Conservation (phyloP, 2,329 filamentous ascomycete species). For the Verticillium nubilum region DNA sequence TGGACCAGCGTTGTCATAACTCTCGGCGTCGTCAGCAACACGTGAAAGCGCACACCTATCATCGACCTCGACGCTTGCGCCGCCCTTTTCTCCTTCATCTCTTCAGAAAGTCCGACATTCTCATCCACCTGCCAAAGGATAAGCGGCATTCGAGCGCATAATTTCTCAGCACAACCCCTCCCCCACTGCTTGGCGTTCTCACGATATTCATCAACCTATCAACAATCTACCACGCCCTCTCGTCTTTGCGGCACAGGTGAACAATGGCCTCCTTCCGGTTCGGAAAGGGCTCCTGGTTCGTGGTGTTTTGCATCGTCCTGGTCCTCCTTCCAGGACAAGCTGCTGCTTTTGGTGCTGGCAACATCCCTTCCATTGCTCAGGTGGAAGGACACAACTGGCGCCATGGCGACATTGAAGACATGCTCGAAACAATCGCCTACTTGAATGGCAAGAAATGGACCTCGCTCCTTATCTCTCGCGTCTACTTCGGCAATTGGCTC, state of each 20-base stretch:
- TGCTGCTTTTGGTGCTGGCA: slow-evolving; percentile 63
- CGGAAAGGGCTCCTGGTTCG: slow-evolving; percentile 43
- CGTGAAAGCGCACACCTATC: background rate
- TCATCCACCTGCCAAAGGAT: background rate
- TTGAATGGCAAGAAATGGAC: slow-evolving; percentile 82
- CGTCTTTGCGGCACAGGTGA: background rate
- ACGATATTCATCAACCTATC: background rate
- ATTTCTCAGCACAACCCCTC: background rate
- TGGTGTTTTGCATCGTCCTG: slow-evolving; percentile 47
- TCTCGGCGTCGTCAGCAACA: background rate
- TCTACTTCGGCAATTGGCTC: slow-evolving; percentile 64
- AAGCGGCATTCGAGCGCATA: background rate
- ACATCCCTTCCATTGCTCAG: slow-evolving; percentile 57
- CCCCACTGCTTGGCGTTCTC: background rate
- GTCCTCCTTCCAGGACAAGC: slow-evolving; percentile 51
- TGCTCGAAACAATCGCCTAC: slow-evolving; percentile 71
- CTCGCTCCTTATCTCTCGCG: slow-evolving; percentile 68
- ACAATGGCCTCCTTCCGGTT: slow-evolving; percentile 42
- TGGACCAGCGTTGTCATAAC: background rate
- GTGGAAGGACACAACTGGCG: slow-evolving; percentile 66
- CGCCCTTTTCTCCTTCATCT: background rate
- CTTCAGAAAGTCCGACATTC: background rate
- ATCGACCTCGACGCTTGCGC: background rate
- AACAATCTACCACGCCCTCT: background rate
- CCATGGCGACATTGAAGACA: slow-evolving; percentile 76